Evolutionary conservation across 306 rosid genomes (phyloP).

Genomic region (Vigna reflexopilosa): DNA sequence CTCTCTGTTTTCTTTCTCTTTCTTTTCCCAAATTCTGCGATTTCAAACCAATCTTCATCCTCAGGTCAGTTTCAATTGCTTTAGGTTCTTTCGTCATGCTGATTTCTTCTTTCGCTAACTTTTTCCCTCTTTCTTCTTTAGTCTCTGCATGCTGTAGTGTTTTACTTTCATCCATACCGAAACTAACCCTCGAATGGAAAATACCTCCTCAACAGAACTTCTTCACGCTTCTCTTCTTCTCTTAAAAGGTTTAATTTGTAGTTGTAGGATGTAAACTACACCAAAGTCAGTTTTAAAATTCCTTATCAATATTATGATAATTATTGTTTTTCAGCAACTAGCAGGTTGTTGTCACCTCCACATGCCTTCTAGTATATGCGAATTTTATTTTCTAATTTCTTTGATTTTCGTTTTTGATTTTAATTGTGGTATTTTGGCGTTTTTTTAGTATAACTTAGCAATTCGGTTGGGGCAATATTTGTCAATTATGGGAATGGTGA

Average conservation of each 20-base stretch:
- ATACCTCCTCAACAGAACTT: constrained; percentile 9
- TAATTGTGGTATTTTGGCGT: neutral
- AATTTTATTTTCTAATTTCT: neutral
- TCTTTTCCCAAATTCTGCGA: neutral
- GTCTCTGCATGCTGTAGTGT: neutral
- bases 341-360: constrained; percentile 22
- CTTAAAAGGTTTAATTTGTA: neutral
- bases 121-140: neutral
- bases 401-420: neutral
- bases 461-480: constrained; percentile 19
- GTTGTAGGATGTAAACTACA: neutral
- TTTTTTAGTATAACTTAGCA: neutral
- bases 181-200: neutral
- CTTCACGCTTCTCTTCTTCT: neutral
- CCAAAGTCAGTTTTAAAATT: neutral
- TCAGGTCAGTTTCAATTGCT: constrained; percentile 48
- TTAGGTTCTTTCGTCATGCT: neutral
- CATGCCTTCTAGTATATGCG: neutral
- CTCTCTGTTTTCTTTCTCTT: neutral
- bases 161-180: constrained; percentile 10
- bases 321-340: neutral
- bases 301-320: neutral
- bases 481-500: neutral
- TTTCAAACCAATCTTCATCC: constrained; percentile 21
- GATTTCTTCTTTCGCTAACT: constrained; percentile 23